Evolutionary conservation across 2,329 filamentous ascomycete species (phyloP).

Genomic region (Coniella lustricola): DNA sequence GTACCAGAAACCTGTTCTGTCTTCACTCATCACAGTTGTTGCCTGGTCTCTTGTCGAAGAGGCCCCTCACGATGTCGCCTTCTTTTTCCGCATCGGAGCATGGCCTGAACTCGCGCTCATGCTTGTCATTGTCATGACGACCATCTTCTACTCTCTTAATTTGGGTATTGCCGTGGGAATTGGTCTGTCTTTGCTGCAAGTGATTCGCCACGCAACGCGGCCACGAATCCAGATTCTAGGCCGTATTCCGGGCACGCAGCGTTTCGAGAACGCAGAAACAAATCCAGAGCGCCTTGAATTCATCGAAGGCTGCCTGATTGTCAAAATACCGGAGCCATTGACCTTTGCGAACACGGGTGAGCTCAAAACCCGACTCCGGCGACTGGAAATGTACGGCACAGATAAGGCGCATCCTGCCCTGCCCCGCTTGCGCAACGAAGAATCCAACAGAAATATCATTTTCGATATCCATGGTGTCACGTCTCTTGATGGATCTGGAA

Average conservation of each 20-base stretch:
- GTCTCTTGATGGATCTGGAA: conserved; percentile 84
- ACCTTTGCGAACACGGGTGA: conserved; percentile 97
- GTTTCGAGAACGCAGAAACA: conserved; percentile 78
- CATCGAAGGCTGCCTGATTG: conserved; percentile 85
- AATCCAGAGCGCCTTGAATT: conserved; percentile 73
- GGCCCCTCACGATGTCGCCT: conserved; percentile 82
- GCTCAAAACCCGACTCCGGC: conserved; percentile 71
- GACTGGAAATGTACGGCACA: conserved; percentile 88
- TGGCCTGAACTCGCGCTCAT: conserved; percentile 84
- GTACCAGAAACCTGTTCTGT: conserved; percentile 82
- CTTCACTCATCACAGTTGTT: conserved; percentile 89
- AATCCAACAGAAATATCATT: conserved; percentile 85
- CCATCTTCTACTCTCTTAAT: conserved; percentile 91
- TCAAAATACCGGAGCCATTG: conserved; percentile 94
- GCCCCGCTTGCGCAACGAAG: conserved; percentile 67
- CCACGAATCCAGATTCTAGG: conserved; percentile 95
- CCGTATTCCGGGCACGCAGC: conserved; percentile 73
- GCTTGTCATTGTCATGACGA: conserved; percentile 82
- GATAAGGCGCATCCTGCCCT: conserved; percentile 77
- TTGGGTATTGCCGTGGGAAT: conserved; percentile 92
- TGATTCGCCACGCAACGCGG: conserved; percentile 84
- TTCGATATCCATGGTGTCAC: conserved; percentile 99
- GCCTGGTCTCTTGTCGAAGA: conserved; percentile 94
- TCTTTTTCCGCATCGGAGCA: conserved; percentile 80
- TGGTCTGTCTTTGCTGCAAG: conserved; percentile 78